These are phyloP conservation scores for Candida silvatica DNA, from an alignment of 805 yeast species.

Conservation along the genomic window DNA sequence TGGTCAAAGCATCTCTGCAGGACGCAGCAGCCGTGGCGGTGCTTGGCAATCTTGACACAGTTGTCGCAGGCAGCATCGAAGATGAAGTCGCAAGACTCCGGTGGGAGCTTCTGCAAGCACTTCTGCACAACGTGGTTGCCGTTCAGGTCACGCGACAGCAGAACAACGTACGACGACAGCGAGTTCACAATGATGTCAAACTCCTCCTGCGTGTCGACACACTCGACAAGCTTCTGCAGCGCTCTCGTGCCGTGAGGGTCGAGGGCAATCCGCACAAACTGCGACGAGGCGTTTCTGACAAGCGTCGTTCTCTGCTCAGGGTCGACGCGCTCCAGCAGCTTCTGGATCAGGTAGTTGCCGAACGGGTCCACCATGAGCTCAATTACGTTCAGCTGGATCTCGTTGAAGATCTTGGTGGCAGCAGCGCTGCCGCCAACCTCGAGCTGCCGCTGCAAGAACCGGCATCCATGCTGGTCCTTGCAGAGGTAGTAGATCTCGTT, in stretches of 20 bases:
- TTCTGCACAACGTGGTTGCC: slow-evolving; percentile 97
- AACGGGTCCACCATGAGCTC: slow-evolving; percentile 94
- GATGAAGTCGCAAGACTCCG: slow-evolving; percentile 75
- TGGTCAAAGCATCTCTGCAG: slow-evolving; percentile 91
- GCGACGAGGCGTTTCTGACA: slow-evolving; percentile 64
- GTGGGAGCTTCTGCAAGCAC: slow-evolving; percentile 65
- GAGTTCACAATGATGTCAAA: slow-evolving; percentile 36
- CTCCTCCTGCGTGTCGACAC: slow-evolving; percentile 65
- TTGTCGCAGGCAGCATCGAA: slow-evolving; percentile 74
- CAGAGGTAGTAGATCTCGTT: slow-evolving; percentile 76
- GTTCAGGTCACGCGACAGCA: slow-evolving; percentile 78
- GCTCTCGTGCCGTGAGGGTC: slow-evolving; percentile 98
- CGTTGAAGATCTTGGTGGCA: slow-evolving; percentile 71
- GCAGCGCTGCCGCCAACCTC: slow-evolving; percentile 56
- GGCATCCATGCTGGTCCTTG: slow-evolving; percentile 94
- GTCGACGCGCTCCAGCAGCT: slow-evolving; percentile 69
- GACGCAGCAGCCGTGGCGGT: slow-evolving; percentile 97
- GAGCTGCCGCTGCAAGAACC: slow-evolving; percentile 82
- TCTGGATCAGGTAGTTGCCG: slow-evolving; percentile 94
- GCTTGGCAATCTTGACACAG: slow-evolving; percentile 80
- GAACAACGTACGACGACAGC: slow-evolving; percentile 56
- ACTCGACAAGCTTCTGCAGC: slow-evolving; percentile 84
- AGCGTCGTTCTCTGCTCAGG: slow-evolving; percentile 61
- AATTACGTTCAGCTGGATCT: slow-evolving; percentile 67
- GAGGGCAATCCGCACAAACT: slow-evolving; percentile 70